Conservation (phyloP, 2,329 filamentous ascomycete species). For the Aspergillus novoparasiticus region DNA sequence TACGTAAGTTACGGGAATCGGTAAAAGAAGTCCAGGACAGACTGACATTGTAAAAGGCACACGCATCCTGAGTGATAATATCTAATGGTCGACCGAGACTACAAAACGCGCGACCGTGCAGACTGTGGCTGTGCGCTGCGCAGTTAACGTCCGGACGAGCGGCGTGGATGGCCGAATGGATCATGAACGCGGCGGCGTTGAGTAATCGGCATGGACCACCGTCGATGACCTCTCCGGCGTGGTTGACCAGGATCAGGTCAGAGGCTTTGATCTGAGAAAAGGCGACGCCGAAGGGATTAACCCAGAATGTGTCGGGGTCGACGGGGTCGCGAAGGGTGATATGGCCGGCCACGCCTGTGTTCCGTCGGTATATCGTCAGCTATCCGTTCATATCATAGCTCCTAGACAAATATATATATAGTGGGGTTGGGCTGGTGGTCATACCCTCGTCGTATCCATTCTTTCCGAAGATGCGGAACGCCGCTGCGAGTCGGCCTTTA, state of each 20-base stretch:
- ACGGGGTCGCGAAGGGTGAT: conserved; percentile 65
- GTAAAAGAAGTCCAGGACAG: neutral
- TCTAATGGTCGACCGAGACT: conserved; percentile 46
- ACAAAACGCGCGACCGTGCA: conserved; percentile 53
- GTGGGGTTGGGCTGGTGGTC: neutral
- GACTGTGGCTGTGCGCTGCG: conserved; percentile 58
- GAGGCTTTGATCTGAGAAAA: conserved; percentile 65
- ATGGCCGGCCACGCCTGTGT: conserved; percentile 61
- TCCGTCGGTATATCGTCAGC: neutral
- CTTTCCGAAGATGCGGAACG: conserved; percentile 62
- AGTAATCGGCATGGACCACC: conserved; percentile 55
- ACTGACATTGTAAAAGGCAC: conserved; percentile 46
- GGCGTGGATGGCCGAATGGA: conserved; percentile 56
- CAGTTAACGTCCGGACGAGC: conserved; percentile 58
- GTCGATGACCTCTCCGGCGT: conserved; percentile 63
- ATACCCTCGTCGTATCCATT: conserved; percentile 56
- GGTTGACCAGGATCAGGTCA: conserved; percentile 68
- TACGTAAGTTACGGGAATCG: neutral
- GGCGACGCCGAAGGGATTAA: conserved; percentile 66
- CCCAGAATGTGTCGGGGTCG: conserved; percentile 63
- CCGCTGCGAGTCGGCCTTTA: conserved; percentile 57
- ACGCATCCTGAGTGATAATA: conserved; percentile 50
- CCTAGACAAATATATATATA: neutral
- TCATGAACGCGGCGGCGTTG: conserved; percentile 55
- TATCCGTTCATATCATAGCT: no score